Base-by-base conservation (phyloP, 306 rosid species). In the Casuarina cunninghamiana region DNA sequence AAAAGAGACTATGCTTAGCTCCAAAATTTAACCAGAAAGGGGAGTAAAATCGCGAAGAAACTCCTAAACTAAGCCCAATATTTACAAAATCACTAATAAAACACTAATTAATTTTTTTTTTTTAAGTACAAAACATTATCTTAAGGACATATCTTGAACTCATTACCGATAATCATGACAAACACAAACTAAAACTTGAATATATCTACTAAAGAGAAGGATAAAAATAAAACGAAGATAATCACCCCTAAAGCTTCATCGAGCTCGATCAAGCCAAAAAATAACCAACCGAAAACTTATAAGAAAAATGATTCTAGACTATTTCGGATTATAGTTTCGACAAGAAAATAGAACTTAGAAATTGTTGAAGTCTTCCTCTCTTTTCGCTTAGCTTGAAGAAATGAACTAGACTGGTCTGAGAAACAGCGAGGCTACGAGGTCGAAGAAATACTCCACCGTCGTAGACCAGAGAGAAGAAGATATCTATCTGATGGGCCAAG, bases 241-340 rank as follows among this genome's bases (percentile, higher is more conserved):
- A 82, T 85, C 86, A 78, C 83, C 80, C 76, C 74, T 54, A 67
- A 70, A 78, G 78, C 71, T 83, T 81, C 89, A 71, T 26, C 38
- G 51, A 89, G 79, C 82, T 81, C 83, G 91, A 85, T 88, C 87
- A 86, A 74, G 79, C 78, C 44, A 51, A 1, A 78, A 78, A 51
- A 12, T 10, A 10, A 50, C 3, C 11, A 0, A 50, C 32, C 32
- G 32, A 26, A 26, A 26, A 26, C 32, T 26, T 1, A 26, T 26
- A 26, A 26, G 32, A 26, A 26, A 26, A 26, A 26, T 26, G 32
- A 26, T 26, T 26, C 1, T 26, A 26, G 32, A 26, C 32, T 26
- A 53, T 0, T 0, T 53, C 26, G 6, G 17, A 53, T 53, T 5
- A 53, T 53, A 16, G 3, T 16, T 53, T 53, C 17, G 26, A 53